Conservation (phyloP, 106 monocot species). For the Acanthochlamys bracteata region DNA sequence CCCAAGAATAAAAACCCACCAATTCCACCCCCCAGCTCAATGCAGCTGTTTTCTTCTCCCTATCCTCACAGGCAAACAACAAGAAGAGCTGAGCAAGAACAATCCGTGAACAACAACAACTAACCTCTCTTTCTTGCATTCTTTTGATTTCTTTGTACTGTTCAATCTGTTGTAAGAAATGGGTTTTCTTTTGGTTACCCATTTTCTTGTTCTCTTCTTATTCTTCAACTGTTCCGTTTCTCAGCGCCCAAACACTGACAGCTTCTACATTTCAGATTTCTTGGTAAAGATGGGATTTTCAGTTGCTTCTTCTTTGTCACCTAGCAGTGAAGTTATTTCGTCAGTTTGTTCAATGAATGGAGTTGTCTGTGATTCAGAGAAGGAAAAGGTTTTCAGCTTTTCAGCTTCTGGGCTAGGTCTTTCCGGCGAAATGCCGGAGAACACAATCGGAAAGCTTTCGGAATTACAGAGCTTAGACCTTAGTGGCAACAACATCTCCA, state of each 20-base stretch:
- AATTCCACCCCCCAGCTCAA: too few relatives aligned
- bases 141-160: too few relatives aligned
- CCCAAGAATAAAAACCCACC: too few relatives aligned
- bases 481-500: constrained; percentile 51
- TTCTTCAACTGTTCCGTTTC: constrained; percentile 17
- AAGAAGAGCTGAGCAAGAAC: too few relatives aligned
- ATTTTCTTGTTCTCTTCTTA: constrained; percentile 12
- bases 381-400: constrained; percentile 22
- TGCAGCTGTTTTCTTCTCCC: too few relatives aligned
- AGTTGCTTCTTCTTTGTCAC: not conserved
- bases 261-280: constrained; percentile 51
- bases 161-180: too few relatives aligned
- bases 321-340: constrained; percentile 9
- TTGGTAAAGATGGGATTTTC: constrained; percentile 43
- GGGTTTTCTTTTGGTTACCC: constrained; percentile 8
- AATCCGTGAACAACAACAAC: too few relatives aligned
- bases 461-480: constrained; percentile 55
- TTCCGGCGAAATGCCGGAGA: constrained; percentile 56
- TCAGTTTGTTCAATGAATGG: constrained; percentile 52
- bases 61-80: too few relatives aligned
- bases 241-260: constrained; percentile 74
- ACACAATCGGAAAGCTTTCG: constrained; percentile 78
- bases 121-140: too few relatives aligned
- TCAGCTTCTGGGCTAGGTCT: constrained; percentile 45
- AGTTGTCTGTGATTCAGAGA: constrained; percentile 39